phyloP scores from a whole-genome alignment of 2,329 filamentous ascomycete genomes.

The Microthyrium microscopicum region DNA sequence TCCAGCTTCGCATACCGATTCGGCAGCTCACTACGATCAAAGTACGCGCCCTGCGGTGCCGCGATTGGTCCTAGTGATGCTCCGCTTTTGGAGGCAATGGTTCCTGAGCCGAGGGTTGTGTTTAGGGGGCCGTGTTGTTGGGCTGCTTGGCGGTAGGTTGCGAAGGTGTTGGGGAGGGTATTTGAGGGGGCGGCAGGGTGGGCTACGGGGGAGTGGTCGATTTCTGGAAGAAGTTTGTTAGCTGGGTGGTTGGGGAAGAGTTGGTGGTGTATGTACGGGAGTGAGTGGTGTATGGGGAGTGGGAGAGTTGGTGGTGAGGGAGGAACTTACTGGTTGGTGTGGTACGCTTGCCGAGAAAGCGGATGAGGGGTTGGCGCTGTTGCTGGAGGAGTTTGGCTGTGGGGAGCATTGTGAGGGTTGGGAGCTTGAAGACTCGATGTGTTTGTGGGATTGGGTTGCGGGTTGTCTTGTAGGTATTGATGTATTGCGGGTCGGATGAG shows the following conservation, averaged over 20 bases:
- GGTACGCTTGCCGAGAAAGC: constrained; percentile 32
- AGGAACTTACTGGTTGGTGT: constrained; percentile 24
- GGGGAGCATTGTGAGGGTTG: constrained; percentile 23
- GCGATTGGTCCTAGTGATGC: constrained; percentile 55
- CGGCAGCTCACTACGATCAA: constrained; percentile 81
- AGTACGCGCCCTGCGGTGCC: constrained; percentile 58
- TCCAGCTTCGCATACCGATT: constrained; percentile 60
- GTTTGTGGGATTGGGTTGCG: constrained; percentile 1
- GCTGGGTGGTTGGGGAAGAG: constrained; percentile 3
- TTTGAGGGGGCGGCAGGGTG: constrained; percentile 56
- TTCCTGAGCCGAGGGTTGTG: constrained; percentile 17
- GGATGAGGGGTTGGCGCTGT: constrained; percentile 33
- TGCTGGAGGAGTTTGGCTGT: constrained; percentile 27
- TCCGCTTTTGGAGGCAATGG: constrained; percentile 46
- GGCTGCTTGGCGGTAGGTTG: constrained; percentile 59
- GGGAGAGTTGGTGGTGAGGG: neutral
- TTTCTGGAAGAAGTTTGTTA: constrained; percentile 41
- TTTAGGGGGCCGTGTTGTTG: constrained; percentile 60
- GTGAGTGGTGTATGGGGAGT: constrained; percentile 4
- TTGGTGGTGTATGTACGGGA: constrained; percentile 9
- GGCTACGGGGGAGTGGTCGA: constrained; percentile 57
- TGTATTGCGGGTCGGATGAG: too few relatives aligned
- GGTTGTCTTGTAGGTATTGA: too few relatives aligned
- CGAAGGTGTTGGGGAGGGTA: constrained; percentile 53
- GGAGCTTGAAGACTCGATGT: too few relatives aligned